A percentile compares a stretch with the other conserved stretches of the same genome.
phyloP scores from a whole-genome alignment of 2,329 filamentous ascomycete genomes.

The Fusarium tuaranense region DNA sequence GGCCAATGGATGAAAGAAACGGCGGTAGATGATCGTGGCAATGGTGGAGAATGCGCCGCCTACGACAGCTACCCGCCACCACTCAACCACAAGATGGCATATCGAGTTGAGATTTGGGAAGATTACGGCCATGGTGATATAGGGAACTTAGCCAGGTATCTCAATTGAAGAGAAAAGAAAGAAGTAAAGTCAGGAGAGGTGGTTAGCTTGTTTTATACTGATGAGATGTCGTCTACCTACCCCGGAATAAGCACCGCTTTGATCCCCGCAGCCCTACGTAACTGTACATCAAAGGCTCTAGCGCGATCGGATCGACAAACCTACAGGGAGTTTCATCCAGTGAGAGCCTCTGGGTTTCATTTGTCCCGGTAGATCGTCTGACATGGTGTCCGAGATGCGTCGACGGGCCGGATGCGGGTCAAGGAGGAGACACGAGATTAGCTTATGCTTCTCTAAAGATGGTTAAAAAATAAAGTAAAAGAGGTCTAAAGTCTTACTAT shows the following conservation, averaged over 20 bases:
- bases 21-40: slow-evolving; percentile 9
- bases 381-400: background rate
- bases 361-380: background rate
- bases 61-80: slow-evolving; percentile 5
- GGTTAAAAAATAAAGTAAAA: no score
- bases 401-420: background rate
- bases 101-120: background rate
- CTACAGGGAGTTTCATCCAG: background rate
- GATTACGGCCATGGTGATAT: background rate
- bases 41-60: slow-evolving; percentile 8
- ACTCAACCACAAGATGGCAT: background rate
- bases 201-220: background rate
- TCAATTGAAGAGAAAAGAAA: background rate
- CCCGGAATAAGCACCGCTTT: background rate
- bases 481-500: no score
- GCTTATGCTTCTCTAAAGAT: no score
- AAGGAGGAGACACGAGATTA: no score
- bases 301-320: background rate
- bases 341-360: background rate
- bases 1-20: slow-evolving; percentile 18
- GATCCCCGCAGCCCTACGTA: background rate
- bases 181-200: background rate
- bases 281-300: background rate
- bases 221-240: background rate
- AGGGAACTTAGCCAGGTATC: background rate